Percentiles rank a stretch among this genome's conserved stretches.
These are phyloP conservation scores for Ustilago lituana DNA, from an alignment of 1,284 basidiomycete species.

Conservation along the genomic window DNA sequence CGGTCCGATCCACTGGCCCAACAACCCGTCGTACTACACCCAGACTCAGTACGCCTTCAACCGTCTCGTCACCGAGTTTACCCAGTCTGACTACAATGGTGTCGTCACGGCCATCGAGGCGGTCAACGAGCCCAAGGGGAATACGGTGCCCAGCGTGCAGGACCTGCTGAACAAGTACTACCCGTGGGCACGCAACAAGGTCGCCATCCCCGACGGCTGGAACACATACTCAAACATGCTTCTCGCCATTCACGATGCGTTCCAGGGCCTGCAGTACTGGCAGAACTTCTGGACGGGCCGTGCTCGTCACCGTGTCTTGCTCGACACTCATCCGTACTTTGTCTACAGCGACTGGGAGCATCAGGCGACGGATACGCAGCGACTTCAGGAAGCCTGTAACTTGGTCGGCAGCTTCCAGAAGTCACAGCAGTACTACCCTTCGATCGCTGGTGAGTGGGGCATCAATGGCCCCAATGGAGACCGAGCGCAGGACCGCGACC, in stretches of 20 bases:
- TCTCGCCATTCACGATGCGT: slow-evolving; percentile 81
- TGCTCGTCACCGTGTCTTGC: slow-evolving; percentile 48
- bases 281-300: slow-evolving; percentile 68
- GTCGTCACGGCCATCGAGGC: slow-evolving; percentile 59
- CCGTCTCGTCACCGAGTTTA: slow-evolving; percentile 66
- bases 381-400: slow-evolving; percentile 50
- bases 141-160: slow-evolving; percentile 31
- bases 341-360: slow-evolving; percentile 54
- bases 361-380: slow-evolving; percentile 39
- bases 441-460: slow-evolving; percentile 52
- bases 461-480: slow-evolving; percentile 57
- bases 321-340: slow-evolving; percentile 62
- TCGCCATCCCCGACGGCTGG: slow-evolving; percentile 45
- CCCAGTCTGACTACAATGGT: slow-evolving; percentile 45
- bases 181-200: slow-evolving; percentile 55
- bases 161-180: slow-evolving; percentile 47
- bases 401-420: slow-evolving; percentile 26
- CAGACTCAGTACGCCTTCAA: slow-evolving; percentile 79
- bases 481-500: slow-evolving; percentile 39
- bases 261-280: slow-evolving; percentile 78
- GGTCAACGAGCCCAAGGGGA: slow-evolving; percentile 63
- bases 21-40: slow-evolving; percentile 75
- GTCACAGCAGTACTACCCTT: slow-evolving; percentile 53
- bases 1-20: slow-evolving; percentile 78
- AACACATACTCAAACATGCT: slow-evolving; percentile 50